Evolutionary conservation across 1,139 yeast species (phyloP).

Genomic region (Pichia sp.): DNA sequence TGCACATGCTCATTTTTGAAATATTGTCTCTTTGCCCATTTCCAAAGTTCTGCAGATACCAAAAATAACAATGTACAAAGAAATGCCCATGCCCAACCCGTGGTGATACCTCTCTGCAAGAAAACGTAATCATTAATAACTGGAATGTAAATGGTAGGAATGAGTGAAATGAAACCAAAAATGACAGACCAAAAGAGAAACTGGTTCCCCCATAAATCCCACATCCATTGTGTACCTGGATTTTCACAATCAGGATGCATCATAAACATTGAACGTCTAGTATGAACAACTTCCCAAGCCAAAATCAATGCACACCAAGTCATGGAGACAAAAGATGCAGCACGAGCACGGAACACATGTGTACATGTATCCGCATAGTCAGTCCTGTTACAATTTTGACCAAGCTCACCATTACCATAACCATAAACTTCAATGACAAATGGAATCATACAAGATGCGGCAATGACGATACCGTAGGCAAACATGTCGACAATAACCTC

Average conservation of each 20-base stretch:
- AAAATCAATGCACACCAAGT: slow-evolving; percentile 85
- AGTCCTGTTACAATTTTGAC: slow-evolving; percentile 52
- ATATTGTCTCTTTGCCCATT: slow-evolving; percentile 56
- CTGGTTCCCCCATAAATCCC: slow-evolving; percentile 68
- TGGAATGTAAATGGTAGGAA: slow-evolving; percentile 85
- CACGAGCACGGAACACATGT: slow-evolving; percentile 70
- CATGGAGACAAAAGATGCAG: slow-evolving; percentile 77
- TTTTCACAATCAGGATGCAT: slow-evolving; percentile 66
- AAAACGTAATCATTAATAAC: slow-evolving; percentile 77
- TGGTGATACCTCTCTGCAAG: slow-evolving; percentile 63
- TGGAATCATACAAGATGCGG: slow-evolving; percentile 60
- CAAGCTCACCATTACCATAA: slow-evolving; percentile 62
- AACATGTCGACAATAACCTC: slow-evolving; percentile 70
- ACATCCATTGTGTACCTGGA: slow-evolving; percentile 49
- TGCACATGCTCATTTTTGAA: slow-evolving; percentile 32
- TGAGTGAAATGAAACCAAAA: slow-evolving; percentile 62
- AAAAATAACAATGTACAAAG: slow-evolving; percentile 58
- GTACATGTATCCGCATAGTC: slow-evolving; percentile 43
- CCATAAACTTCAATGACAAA: slow-evolving; percentile 63
- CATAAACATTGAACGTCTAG: slow-evolving; percentile 63
- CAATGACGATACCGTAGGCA: slow-evolving; percentile 70
- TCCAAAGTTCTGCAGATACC: slow-evolving; percentile 58
- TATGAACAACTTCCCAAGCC: slow-evolving; percentile 88
- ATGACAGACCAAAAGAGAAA: slow-evolving; percentile 80
- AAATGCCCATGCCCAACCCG: slow-evolving; percentile 80